phyloP scores from a whole-genome alignment of 169 alveolate genomes.

The Theileria parva region DNA sequence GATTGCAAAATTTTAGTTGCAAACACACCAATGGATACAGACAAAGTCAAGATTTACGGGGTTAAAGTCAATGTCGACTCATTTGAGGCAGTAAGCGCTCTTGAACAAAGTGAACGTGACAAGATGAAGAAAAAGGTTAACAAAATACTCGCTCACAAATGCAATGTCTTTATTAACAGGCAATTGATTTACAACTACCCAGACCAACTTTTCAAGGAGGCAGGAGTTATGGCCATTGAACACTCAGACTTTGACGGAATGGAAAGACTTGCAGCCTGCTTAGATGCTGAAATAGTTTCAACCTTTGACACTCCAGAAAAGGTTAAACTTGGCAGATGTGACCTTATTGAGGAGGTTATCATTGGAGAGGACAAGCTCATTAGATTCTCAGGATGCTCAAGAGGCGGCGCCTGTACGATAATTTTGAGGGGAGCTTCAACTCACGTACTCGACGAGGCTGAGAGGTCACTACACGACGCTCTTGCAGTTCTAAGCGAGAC shows the following conservation, averaged over 20 bases:
- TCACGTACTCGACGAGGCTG: constrained; percentile 99
- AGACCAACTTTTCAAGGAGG: constrained; percentile 94
- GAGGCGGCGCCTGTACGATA: constrained; percentile 95
- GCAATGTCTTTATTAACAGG: constrained; percentile 98
- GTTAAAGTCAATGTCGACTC: constrained; percentile 97
- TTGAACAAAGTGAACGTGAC: constrained; percentile 96
- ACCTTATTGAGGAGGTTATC: constrained; percentile 93
- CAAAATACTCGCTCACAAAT: constrained; percentile 93
- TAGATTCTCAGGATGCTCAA: constrained; percentile 94
- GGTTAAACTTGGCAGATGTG: constrained; percentile 92
- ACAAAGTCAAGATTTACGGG: constrained; percentile 98
- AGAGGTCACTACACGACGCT: constrained; percentile 99
- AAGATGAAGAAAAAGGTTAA: constrained; percentile 97
- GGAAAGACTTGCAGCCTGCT: constrained; percentile 98
- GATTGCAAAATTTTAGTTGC: constrained; percentile 93
- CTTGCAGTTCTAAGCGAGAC: constrained; percentile 96
- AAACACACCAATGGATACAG: constrained; percentile 99
- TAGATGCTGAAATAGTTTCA: constrained; percentile 97
- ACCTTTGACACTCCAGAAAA: constrained; percentile 97
- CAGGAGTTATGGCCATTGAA: constrained; percentile 97
- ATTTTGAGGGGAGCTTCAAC: constrained; percentile 98
- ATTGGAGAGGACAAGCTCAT: constrained; percentile 98
- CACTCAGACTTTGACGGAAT: constrained; percentile 99
- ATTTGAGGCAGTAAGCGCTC: constrained; percentile 96
- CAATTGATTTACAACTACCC: constrained; percentile 99